Evolutionary conservation across 495 filamentous ascomycete species (phyloP), one percentile per base, ranked within the genome.

Genomic region (Aspergillus ostianus): DNA sequence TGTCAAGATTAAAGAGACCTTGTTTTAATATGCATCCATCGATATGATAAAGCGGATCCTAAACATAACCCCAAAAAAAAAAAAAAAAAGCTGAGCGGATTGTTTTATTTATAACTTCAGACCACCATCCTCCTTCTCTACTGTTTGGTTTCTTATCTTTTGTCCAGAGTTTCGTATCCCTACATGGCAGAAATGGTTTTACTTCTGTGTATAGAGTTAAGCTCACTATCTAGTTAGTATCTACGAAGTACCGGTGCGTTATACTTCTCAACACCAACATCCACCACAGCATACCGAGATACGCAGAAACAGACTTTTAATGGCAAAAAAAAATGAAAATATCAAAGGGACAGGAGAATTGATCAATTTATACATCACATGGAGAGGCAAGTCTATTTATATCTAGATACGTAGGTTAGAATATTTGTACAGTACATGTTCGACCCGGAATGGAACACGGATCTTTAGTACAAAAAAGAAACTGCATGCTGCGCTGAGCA

Each of bases 1-100:
- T 76, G 17, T 21, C 69, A 74, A 77, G 72, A 75, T 74, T 72
- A 75, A 63, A 76, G 73, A 72, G 72, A 73, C 70, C 65, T 63
- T 77, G 73, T 74, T 78, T 73, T 75, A 77, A 74, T 78, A 77
- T 77, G 74, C 73, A 77, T 68, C 52, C 47, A 57, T 54, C 59
- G 36, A 41, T 41, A 41, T 12, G 36, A 41, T 41, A 41, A 26
- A 26, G 4, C 23, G 4, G 23, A 26, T 26, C 23, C 23, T 26
- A 4, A 26, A 26, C 2, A 26, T 2, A 26, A 26, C 2, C 2
- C 23, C 23, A 26, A 26, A 26, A 41, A 41, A 41, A 20, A 46
- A 10, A 21, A 46, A 57, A 72, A 74, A 70, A 67, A 76, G 73
- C 67, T 72, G 64, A 72, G 68, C 68, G 73, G 66, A 66, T 67